Conservation (phyloP, 2,329 filamentous ascomycete genomes). For the Curvularia verruculosa region DNA sequence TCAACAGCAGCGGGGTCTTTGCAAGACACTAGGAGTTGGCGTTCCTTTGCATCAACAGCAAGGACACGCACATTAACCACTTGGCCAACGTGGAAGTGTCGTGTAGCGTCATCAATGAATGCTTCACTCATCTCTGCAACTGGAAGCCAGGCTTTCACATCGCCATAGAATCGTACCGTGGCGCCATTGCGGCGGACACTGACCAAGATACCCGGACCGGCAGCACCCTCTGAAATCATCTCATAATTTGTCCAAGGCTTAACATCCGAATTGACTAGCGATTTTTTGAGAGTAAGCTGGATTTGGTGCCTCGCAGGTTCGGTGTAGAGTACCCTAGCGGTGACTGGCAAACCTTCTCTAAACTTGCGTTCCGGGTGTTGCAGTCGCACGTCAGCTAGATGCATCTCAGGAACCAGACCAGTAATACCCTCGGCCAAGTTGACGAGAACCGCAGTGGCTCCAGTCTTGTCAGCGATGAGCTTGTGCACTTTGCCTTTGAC, state of each 20-base stretch:
- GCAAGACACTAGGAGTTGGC: conserved; percentile 85
- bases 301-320: conserved; percentile 78
- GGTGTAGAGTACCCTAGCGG: conserved; percentile 81
- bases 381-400: conserved; percentile 84
- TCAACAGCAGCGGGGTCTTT: conserved; percentile 84
- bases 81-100: conserved; percentile 90
- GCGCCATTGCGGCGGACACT: conserved; percentile 80
- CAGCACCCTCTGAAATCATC: conserved; percentile 74
- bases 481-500: conserved; percentile 86
- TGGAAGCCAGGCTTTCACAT: conserved; percentile 83
- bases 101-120: conserved; percentile 84
- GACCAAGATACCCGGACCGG: conserved; percentile 84
- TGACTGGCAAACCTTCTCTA: conserved; percentile 81
- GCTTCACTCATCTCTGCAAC: conserved; percentile 98
- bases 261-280: conserved; percentile 85
- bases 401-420: conserved; percentile 85
- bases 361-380: conserved; percentile 98
- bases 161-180: conserved; percentile 89
- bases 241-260: conserved; percentile 78
- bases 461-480: conserved; percentile 77
- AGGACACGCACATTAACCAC: conserved; percentile 90
- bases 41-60: conserved; percentile 72
- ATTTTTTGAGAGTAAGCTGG: conserved; percentile 91
- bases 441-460: conserved; percentile 80
- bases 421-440: conserved; percentile 85